Evolutionary conservation across 2,329 filamentous ascomycete species (phyloP).

Genomic region (Amauroascus verrucosus): DNA sequence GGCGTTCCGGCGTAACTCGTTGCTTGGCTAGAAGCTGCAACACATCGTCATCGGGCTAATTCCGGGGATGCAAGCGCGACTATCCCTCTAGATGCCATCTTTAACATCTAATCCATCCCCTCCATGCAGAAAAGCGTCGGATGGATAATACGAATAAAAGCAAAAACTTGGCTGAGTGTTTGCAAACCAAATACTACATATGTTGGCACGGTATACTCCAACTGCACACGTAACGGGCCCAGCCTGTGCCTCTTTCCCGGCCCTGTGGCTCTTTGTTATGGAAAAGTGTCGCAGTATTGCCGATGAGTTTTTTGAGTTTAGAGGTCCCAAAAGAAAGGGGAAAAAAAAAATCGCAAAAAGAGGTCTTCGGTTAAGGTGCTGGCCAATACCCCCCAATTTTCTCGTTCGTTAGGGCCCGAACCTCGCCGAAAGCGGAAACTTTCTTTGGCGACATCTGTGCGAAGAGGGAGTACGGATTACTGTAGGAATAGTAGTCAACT

Average conservation of each 20-base stretch:
- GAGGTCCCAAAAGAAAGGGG: background rate
- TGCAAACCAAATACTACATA: background rate
- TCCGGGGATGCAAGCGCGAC: background rate
- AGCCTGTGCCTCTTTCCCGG: background rate
- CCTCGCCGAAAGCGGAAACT: slow-evolving; percentile 4
- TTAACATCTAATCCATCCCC: too few species aligned
- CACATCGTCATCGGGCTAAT: background rate
- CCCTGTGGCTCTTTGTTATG: slow-evolving; percentile 2
- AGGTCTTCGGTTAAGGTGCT: background rate
- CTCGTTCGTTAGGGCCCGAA: background rate
- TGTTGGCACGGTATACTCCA: too few species aligned
- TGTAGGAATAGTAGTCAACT: too few species aligned
- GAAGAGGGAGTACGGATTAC: too few species aligned
- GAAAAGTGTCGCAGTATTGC: background rate
- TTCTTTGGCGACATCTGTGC: background rate
- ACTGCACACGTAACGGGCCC: background rate
- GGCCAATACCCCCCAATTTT: slow-evolving; percentile 3
- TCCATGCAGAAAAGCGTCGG: background rate
- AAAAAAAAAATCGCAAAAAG: background rate
- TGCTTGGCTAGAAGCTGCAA: background rate
- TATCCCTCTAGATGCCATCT: background rate
- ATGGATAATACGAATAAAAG: background rate
- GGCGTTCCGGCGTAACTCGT: background rate
- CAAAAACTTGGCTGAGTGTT: background rate
- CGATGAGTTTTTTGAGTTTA: background rate